Base-by-base conservation (phyloP, 2,329 filamentous ascomycete genomes). In the Clarireedia monteithiana region DNA sequence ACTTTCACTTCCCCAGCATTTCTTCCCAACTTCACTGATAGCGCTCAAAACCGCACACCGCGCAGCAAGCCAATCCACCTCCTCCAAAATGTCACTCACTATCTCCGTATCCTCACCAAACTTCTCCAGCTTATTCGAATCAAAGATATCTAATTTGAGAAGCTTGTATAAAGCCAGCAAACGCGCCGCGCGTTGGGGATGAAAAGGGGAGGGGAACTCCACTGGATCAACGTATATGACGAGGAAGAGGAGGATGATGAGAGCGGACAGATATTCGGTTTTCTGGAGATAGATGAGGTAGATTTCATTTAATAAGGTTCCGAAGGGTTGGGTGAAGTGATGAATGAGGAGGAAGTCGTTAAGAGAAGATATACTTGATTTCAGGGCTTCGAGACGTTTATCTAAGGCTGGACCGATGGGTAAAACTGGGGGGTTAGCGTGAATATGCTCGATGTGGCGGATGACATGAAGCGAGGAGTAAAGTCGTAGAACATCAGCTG, bases 91-190 rank as follows among this genome's bases (percentile, higher is more conserved):
- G 1, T 10, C 4, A 23, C 5, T 15, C 0, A 20, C 42, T 6
- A 30, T 36, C 15, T 27, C 40, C 4, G 39, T 36, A 4, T 34
- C 9, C 4, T 15, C 23, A 2, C 7, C 12, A 26, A 30, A 47
- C 15, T 47, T 23, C 20, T n/a, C 15, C 3, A 47, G 4, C 10
- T 68, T 38, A 58, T 63, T 38, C 56, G 61, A 7, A 69, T 61
- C 36, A 61, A 68, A 20, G 66, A 75, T 71, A 0, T 75, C 75
- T 0, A 78, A 74, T 58, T 75, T 73, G 5, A 84, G 67, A 2
- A 82, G 68, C 59, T 79, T 79, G 46, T 76, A 76, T 15, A 83
- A 68, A 47, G 76, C 71, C 52, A 81, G 70, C 10, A 82, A 64
- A 10, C 75, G 74, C 63, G 79, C 80, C 27, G 81, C 69, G 24